Evolutionary conservation across 2,329 filamentous ascomycete genomes (phyloP), one percentile per base, ranked within the genome.

Genomic region (Colletotrichum limetticola): DNA sequence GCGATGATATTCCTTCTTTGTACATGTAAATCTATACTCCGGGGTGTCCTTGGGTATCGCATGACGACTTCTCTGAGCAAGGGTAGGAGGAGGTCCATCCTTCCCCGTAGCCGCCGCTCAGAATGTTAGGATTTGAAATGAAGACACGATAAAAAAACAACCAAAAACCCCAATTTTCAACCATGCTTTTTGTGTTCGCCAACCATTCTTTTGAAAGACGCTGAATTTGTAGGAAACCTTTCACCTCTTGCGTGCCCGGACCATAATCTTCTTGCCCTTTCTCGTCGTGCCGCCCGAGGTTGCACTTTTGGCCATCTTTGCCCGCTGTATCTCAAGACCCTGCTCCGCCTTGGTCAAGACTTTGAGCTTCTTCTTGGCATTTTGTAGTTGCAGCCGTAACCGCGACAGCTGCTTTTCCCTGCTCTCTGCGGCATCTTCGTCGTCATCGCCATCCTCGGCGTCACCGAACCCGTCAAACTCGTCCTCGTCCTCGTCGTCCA

Each of bases 271-370:
- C 80, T 88, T 88, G 28, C 91, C 90, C 52, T 85, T 84, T 79
- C 90, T 90, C 32, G 88, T 91, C n/a, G 85, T 78, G 16, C 89
- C 89, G 49, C 89, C 89, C 6, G 88, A 86, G 2, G 90, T 92
- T 9, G 88, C 84, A 75, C 90, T 91, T 84, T 92, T 92, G 46
- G 89, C 89, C 90, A 92, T 92, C 79, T 87, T 89, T 22, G 89
- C 88, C 72, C 87, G 85, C 80, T 92, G 89, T 67, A 90, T 72
- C 74, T 90, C 90, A 30, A 92, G 83, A 76, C 87, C 83, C 52
- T 85, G 81, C 80, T 92, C 91, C 28, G 90, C 88, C 26, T 86
- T 83, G n/a, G 86, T 83, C 32, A 92, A 81, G 1, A 84, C 83
- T 78, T 85, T 85, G 74, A 91, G 83, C 80, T 90, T 89, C 81